phyloP scores from a whole-genome alignment of 139 green algal species.

The Microglena sp. region DNA sequence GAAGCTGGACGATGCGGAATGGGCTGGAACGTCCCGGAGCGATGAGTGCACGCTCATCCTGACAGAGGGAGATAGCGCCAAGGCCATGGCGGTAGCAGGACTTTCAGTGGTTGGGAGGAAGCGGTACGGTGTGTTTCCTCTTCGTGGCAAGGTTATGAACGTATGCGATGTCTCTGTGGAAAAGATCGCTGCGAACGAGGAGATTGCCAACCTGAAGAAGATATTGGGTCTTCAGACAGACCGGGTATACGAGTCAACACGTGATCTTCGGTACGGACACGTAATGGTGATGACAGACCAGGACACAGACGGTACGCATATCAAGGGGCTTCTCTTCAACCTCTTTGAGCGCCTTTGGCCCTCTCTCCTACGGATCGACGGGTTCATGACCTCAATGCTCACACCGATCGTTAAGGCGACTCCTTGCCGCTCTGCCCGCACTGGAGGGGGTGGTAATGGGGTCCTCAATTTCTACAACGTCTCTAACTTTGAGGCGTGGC shows the following conservation, averaged over 20 bases:
- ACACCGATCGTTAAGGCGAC: slow-evolving; percentile 24
- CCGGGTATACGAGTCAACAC: slow-evolving; percentile 4
- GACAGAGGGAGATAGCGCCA: slow-evolving; percentile 56
- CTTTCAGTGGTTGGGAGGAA: slow-evolving; percentile 46
- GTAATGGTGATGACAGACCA: slow-evolving; percentile 13
- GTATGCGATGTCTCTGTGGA: slow-evolving; percentile 43
- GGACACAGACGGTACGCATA: slow-evolving; percentile 18
- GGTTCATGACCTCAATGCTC: slow-evolving; percentile 14
- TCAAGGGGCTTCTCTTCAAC: slow-evolving; percentile 24
- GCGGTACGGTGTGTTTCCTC: slow-evolving; percentile 49
- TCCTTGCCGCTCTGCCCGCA: not conserved
- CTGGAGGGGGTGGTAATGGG: not conserved
- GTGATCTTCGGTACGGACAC: slow-evolving; percentile 14
- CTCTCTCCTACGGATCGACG: slow-evolving; percentile 6
- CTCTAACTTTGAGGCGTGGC: slow-evolving; percentile 12
- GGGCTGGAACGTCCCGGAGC: slow-evolving; percentile 34
- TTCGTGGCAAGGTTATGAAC: slow-evolving; percentile 56
- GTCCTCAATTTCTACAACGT: slow-evolving; percentile 13
- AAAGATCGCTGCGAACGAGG: slow-evolving; percentile 41
- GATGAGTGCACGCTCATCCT: slow-evolving; percentile 57
- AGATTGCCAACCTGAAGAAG: slow-evolving; percentile 56
- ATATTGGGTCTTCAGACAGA: slow-evolving; percentile 54
- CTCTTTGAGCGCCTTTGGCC: slow-evolving; percentile 17
- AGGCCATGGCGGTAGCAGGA: slow-evolving; percentile 46
- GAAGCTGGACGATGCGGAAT: slow-evolving; percentile 61